phyloP scores from a whole-genome alignment of 306 rosid genomes.

The Inga oerstediana region DNA sequence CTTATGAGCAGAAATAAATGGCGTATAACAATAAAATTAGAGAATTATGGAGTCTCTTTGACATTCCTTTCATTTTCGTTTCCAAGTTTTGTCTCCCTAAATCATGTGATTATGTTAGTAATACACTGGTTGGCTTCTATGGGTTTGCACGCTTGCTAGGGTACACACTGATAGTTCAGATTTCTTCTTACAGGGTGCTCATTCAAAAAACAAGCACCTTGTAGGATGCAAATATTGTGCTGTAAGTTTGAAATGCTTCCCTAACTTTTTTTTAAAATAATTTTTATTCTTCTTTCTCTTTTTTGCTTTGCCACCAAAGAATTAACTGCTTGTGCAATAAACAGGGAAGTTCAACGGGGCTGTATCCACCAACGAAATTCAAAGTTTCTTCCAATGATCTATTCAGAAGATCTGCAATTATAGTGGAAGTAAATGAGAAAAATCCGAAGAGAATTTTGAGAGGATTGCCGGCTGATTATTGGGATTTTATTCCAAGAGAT shows the following conservation, averaged over 20 bases:
- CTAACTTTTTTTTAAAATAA: neutral
- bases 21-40: neutral
- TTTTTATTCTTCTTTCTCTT: constrained; percentile 15
- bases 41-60: neutral
- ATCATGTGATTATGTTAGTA: constrained; percentile 9
- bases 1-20: constrained; percentile 11
- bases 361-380: constrained; percentile 77
- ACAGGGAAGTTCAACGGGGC: constrained; percentile 60
- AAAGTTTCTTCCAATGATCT: constrained; percentile 73
- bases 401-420: constrained; percentile 64
- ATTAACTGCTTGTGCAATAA: constrained; percentile 29
- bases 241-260: constrained; percentile 61
- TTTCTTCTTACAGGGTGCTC: constrained; percentile 57
- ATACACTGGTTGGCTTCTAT: constrained; percentile 20
- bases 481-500: constrained; percentile 80
- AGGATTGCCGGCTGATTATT: constrained; percentile 67
- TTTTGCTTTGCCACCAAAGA: constrained; percentile 24
- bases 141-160: neutral
- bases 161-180: constrained; percentile 32
- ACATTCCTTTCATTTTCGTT: constrained; percentile 10
- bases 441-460: constrained; percentile 39
- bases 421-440: constrained; percentile 65
- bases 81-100: neutral
- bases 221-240: constrained; percentile 75
- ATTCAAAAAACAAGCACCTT: constrained; percentile 38